A percentile compares a stretch with the other conserved stretches of the same genome.
Conservation (phyloP, 2,329 filamentous ascomycete species). For the Graphilbum fragrans region DNA sequence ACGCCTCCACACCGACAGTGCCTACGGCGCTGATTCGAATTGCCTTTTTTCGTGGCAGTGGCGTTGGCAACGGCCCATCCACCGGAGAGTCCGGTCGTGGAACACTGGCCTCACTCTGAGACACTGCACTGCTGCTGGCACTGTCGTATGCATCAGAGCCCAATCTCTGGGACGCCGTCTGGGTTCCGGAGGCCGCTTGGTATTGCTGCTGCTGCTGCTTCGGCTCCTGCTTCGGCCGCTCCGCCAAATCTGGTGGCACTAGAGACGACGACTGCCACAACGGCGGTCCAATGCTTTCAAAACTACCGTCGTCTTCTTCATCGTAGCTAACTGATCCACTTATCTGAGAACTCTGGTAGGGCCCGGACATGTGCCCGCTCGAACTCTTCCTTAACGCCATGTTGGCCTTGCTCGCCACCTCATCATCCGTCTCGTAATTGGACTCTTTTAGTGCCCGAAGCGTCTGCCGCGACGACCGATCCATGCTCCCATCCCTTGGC, state of each 20-base stretch:
- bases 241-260: too few species aligned
- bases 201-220: too few species aligned
- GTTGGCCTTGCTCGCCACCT: not conserved
- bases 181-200: too few species aligned
- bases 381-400: not conserved
- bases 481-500: not conserved
- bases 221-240: too few species aligned
- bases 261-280: not conserved
- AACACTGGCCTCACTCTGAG: constrained; percentile 2
- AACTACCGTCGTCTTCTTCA: constrained; percentile 2
- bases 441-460: not conserved
- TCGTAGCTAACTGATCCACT: not conserved
- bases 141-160: too few species aligned
- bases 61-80: constrained; percentile 7
- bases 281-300: not conserved
- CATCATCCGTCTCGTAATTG: not conserved
- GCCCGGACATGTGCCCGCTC: not conserved
- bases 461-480: not conserved
- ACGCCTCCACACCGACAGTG: constrained; percentile 12
- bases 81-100: constrained; percentile 21
- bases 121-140: too few species aligned
- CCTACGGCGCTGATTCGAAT: constrained; percentile 24
- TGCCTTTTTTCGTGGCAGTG: constrained; percentile 19
- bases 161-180: too few species aligned
- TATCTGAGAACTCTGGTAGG: not conserved